These are phyloP conservation scores for Moringa oleifera DNA, from an alignment of 345 rosid species.

Conservation along the genomic window DNA sequence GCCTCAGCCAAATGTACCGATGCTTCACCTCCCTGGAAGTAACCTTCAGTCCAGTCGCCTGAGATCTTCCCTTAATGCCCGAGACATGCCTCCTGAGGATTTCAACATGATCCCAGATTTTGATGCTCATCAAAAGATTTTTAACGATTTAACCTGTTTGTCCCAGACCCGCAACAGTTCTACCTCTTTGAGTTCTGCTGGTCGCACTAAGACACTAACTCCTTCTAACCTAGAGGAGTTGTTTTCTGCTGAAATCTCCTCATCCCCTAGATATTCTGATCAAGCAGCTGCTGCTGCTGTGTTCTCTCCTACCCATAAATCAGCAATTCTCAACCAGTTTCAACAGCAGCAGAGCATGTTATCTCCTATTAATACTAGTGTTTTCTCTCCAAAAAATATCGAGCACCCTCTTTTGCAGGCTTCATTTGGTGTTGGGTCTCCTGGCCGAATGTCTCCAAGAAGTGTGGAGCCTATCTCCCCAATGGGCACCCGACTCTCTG, in stretches of 20 bases:
- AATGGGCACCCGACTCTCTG: slow-evolving; percentile 29
- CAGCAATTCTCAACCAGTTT: slow-evolving; percentile 34
- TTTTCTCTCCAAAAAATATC: slow-evolving; percentile 32
- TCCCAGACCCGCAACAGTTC: slow-evolving; percentile 25
- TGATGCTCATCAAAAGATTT: slow-evolving; percentile 35
- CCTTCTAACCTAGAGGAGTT: slow-evolving; percentile 50
- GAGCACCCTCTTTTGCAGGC: slow-evolving; percentile 38
- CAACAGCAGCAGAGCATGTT: slow-evolving; percentile 39
- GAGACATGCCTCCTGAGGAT: slow-evolving; percentile 34
- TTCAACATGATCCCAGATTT: slow-evolving; percentile 30
- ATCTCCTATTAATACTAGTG: slow-evolving; percentile 37
- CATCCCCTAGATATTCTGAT: slow-evolving; percentile 38
- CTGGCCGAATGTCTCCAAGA: slow-evolving; percentile 53
- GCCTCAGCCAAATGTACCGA: slow-evolving; percentile 50
- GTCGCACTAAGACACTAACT: slow-evolving; percentile 27
- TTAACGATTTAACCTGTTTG: slow-evolving; percentile 33
- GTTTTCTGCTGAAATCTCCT: slow-evolving; percentile 34
- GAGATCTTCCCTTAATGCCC: slow-evolving; percentile 42
- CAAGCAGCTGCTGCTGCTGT: slow-evolving; percentile 24
- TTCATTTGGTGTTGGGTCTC: slow-evolving; percentile 35
- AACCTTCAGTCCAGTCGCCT: slow-evolving; percentile 50
- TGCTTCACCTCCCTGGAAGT: slow-evolving; percentile 39
- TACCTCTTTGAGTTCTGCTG: slow-evolving; percentile 18
- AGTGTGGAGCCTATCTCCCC: slow-evolving; percentile 44
- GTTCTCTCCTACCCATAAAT: slow-evolving; percentile 44